Evolutionary conservation across 73 alveolate species (phyloP), one percentile per base, ranked within the genome.

Genomic region (Urostyla sp.): DNA sequence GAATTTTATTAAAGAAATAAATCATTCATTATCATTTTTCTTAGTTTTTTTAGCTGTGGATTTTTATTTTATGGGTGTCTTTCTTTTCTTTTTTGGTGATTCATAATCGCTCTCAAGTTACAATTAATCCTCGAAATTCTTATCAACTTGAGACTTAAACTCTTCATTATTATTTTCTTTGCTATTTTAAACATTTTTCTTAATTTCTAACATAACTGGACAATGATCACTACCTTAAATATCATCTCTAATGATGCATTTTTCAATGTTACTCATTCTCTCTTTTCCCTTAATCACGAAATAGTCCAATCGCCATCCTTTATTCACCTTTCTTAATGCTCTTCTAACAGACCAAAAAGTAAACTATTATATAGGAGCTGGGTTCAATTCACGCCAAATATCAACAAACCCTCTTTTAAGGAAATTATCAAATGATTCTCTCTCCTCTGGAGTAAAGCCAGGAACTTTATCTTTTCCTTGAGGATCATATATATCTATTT

Each of bases 241-340:
- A 0, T 63, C 92, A 18, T 76, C n/a, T n/a, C n/a, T 61, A 51
- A 84, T 83, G 16, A 94, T 91, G 1, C 67, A 61, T 15, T 90
- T 54, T 30, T 83, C 94, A 13, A 34, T 34, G 30, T 91, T 91
- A 11, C 63, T 46, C 10, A 51, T 72, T 0, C 56, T 50, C n/a
- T 38, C 16, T 24, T 84, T 76, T 20, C 92, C 57, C 43, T 77
- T 78, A 0, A 94, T 78, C 30, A 94, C 88, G 75, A 92, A 83
- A 77, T 94, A 94, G 75, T 94, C 98, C 24, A 94, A 36, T 72
- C 98, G 82, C 97, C 98, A 94, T 0, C 98, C 98, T 56, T 58
- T 84, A 73, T 94, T 88, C 30, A 67, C 85, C 24, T 75, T 59
- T 67, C 90, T 90, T 27, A 32, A 52, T 24, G 35, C 32, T 10